Base-by-base conservation (phyloP, 352 stramenopile species). In the Pythium chondricola region DNA sequence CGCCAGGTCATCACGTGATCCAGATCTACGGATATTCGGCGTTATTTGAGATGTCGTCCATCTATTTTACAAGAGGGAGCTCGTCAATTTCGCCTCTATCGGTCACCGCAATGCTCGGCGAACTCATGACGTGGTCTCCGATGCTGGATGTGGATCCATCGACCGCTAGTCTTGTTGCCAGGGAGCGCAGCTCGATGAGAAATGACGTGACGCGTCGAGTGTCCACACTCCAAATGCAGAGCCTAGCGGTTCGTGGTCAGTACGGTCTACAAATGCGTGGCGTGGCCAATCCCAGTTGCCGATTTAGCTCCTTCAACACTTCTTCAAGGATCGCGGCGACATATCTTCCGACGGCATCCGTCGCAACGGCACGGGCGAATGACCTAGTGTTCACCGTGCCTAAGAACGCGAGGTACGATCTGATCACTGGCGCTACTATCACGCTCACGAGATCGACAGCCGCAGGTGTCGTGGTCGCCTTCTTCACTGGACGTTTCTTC, bases 401-500 rank as follows among this genome's bases (percentile, higher is more conserved):
- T 6, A 57, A 54, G 14, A 77, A 54, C 20, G 43, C 41, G 1
- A 64, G 68, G 26, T 85, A 65, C 48, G 56, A 50, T 38, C 4
- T 36, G 0, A 36, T 85, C 18, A 47, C 59, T 38, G 73, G 71
- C n/a, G 51, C 63, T 11, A 43, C 24, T 5, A 31, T 68, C 11
- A 20, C 59, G 6, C 46, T 56, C 42, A 32, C 54, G 29, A 44
- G 57, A 18, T 30, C 14, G 31, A 20, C 20, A 13, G 38, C 43
- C 9, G 35, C 24, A n/a, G 73, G 73, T 4, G 63, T 85, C 26
- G 22, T 82, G 8, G 18, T 85, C 20, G 63, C 59, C 8, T 63
- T 62, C 2, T 85, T 82, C 46, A 78, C 62, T 0, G 70, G 70
- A 6, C 61, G 73, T 29, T 69, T 85, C 44, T 76, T 80, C 25